Conservation (phyloP, 805 yeast genomes). For the Yamadazyma tumulicola region DNA sequence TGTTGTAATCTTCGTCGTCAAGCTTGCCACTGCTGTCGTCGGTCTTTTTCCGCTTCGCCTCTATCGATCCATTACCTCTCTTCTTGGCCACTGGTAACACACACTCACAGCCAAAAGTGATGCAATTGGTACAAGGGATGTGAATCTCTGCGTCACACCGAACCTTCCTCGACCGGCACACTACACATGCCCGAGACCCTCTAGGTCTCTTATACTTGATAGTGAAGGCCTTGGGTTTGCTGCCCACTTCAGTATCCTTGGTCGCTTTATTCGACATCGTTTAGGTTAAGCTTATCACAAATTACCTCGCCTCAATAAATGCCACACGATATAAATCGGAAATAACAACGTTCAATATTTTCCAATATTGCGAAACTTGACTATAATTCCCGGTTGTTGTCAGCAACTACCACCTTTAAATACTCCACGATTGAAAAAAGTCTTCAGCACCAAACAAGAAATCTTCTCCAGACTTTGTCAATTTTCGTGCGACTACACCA, state of each 20-base stretch:
- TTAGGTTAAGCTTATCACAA: not conserved
- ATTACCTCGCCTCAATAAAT: no score
- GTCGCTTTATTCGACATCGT: constrained; percentile 13
- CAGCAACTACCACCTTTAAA: no score
- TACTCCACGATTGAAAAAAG: no score
- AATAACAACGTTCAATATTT: no score
- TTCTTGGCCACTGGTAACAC: constrained; percentile 58
- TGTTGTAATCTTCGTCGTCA: constrained; percentile 3
- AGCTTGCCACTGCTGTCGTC: constrained; percentile 3
- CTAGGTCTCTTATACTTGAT: constrained; percentile 52
- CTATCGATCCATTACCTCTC: constrained; percentile 26
- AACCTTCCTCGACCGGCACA: constrained; percentile 78
- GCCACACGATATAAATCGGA: no score
- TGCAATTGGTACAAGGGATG: constrained; percentile 54
- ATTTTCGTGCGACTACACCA: no score
- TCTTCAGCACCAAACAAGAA: no score
- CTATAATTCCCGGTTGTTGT: no score
- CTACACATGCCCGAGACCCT: constrained; percentile 69
- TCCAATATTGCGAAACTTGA: no score
- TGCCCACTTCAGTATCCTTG: constrained; percentile 13
- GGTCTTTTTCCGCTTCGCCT: constrained; percentile 6
- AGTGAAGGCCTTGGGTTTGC: constrained; percentile 43
- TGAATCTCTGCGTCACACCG: constrained; percentile 67
- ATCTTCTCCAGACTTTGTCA: no score
- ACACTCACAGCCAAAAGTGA: constrained; percentile 71